Conservation (phyloP, 176 grass and related monocot species). For the Olyra latifolia region DNA sequence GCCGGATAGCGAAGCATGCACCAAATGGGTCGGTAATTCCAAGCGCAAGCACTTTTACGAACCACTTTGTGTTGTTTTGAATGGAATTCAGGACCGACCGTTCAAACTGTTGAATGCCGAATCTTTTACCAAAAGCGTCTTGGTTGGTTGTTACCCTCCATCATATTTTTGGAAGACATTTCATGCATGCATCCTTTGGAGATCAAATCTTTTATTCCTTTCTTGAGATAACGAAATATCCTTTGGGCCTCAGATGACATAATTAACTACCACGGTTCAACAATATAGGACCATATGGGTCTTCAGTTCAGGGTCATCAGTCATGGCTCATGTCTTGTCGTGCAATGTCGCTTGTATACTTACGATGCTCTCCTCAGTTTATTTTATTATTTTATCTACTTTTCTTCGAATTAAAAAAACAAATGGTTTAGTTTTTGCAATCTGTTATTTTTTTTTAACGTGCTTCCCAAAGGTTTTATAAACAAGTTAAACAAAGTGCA, state of each 20-base stretch:
- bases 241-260: neutral
- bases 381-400: too few species aligned
- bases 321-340: too few species aligned
- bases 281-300: neutral
- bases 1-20: slow-evolving; percentile 31
- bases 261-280: neutral
- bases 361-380: too few species aligned
- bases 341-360: too few species aligned
- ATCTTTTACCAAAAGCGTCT: slow-evolving; percentile 19
- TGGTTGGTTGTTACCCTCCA: neutral
- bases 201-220: neutral
- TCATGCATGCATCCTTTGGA: neutral
- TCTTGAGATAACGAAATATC: slow-evolving; percentile 7
- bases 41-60: neutral
- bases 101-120: slow-evolving; percentile 19
- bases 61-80: neutral
- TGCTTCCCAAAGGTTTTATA: too few species aligned
- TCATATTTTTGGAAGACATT: neutral
- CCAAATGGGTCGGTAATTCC: neutral
- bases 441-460: too few species aligned
- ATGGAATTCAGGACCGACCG: neutral
- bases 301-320: too few species aligned
- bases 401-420: too few species aligned
- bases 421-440: too few species aligned
- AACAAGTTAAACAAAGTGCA: too few species aligned